Percentiles rank a stretch among this genome's conserved stretches.
Evolutionary conservation across 2,329 filamentous ascomycete species (phyloP).

Genomic region (Metarhizium brunneum): DNA sequence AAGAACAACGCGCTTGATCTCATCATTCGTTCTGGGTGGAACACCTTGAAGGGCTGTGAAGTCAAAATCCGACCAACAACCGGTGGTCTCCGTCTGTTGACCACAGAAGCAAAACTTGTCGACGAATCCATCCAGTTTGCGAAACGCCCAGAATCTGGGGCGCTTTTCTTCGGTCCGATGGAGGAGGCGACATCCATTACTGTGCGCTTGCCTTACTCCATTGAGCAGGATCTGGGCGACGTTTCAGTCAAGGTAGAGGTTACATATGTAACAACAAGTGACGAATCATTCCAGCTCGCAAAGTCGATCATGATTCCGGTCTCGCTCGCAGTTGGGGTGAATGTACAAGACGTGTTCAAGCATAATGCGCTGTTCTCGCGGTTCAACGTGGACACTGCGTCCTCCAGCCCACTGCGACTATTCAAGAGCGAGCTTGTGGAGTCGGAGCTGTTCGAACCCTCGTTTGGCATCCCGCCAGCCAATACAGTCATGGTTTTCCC

Average conservation of each 20-base stretch:
- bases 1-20: constrained; percentile 71
- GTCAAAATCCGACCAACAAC: constrained; percentile 55
- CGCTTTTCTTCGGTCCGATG: constrained; percentile 42
- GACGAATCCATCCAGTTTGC: constrained; percentile 31
- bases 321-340: constrained; percentile 78
- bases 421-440: constrained; percentile 60
- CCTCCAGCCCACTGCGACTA: constrained; percentile 63
- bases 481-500: constrained; percentile 60
- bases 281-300: constrained; percentile 30
- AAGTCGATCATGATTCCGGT: constrained; percentile 57
- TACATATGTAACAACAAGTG: constrained; percentile 58
- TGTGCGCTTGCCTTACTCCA: constrained; percentile 69
- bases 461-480: constrained; percentile 45
- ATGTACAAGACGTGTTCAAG: constrained; percentile 95
- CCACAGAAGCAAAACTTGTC: constrained; percentile 46
- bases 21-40: constrained; percentile 64
- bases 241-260: constrained; percentile 71
- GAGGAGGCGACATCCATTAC: constrained; percentile 36
- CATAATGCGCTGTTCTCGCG: constrained; percentile 71
- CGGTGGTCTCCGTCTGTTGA: constrained; percentile 55
- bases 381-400: constrained; percentile 83
- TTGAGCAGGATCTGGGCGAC: constrained; percentile 65
- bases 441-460: constrained; percentile 59
- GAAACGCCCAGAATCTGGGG: constrained; percentile 42
- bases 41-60: constrained; percentile 51